Base-by-base conservation (phyloP, 345 rosid genomes). In the Schrenkiella parvula region DNA sequence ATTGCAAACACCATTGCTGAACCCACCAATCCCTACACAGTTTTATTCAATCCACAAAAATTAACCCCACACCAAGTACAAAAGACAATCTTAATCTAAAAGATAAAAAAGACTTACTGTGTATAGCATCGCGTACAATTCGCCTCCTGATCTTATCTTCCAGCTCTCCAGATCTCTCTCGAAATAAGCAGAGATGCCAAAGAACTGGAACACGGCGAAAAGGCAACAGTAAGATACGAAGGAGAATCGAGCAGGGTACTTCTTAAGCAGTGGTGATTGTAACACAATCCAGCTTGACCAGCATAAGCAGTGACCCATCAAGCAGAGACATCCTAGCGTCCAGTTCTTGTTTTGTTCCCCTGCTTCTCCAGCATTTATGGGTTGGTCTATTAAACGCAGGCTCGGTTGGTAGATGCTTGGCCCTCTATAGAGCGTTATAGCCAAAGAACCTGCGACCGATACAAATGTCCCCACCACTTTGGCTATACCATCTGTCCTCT, bases 241-340 rank as follows among this genome's bases (percentile, higher is more conserved):
- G 0, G 95, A 83, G 68, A 89, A 88, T 8, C 88, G 86, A 79
- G 96, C 90, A 0, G 96, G 98, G 80, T 86, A 92, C 61, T 83
- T 89, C 78, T 88, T 92, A 43, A 92, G 79, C 65, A 89, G 55
- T 0, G 89, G 86, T 50, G 88, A 81, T 35, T 92, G 98, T 29
- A 92, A 78, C 68, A 92, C 96, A 44, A 92, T 89, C 96, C 98
- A 92, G 72, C 83, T 72, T 15, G 98, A 86, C 98, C 98, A 92
- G n/a, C 89, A 86, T 15, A 92, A 78, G 78, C 92, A 88, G 58
- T 89, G 96, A 14, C 90, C 90, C 52, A 92, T 76, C 41, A 83
- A 72, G 80, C 78, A 88, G 17, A 91, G 26, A 77, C 93, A 91
- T 63, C 98, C 98, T 35, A 86, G 58, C 18, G 84, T 75, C 96